Evolutionary conservation across 331 rosid species (phyloP), one percentile per base, ranked within the genome.

Genomic region (Quercus lobata): DNA sequence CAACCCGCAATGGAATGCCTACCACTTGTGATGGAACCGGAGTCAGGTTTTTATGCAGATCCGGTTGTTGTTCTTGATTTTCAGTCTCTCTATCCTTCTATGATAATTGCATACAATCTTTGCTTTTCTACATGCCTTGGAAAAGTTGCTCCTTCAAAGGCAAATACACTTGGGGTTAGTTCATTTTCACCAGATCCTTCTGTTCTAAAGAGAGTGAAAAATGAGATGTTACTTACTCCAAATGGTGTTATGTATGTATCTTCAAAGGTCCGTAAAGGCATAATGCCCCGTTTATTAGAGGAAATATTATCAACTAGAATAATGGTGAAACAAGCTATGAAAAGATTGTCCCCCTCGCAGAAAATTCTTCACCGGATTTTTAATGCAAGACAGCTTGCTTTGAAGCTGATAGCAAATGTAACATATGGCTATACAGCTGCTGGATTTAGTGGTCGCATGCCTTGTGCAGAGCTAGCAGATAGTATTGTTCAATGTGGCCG

Each of bases 381-480:
- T 82, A 91, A 94, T 83, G 89, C 98, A n/a, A 37, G 98, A 72
- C 98, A 94, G 85, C 96, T 94, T 81, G 98, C 97, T 54, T 80
- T 94, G 91, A 94, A 94, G 90, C 90, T 94, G 78, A 94, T 94
- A 85, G 88, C 98, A 62, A 94, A 94, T 73, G 97, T 95, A 75
- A 95, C 97, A 2, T 95, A 95, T 83, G 98, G 98, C 74, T 95
- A 95, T 80, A 90, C 97, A 49, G 98, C 98, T 81, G 98, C 98
- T 80, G 98, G 98, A 72, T 95, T 95, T 82, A 92, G 97, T 77
- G 98, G 98, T 49, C 98, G 98, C 77, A 95, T 95, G 98, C 98
- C 98, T 83, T 95, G 97, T 86, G 97, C 97, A 22, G 98, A 95
- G 86, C 93, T 95, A 83, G 98, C 98, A 19, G 98, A 95, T 86